Evolutionary conservation across 2,329 filamentous ascomycete genomes (phyloP), one percentile per base, ranked within the genome.

Genomic region (Pseudonectria buxi): DNA sequence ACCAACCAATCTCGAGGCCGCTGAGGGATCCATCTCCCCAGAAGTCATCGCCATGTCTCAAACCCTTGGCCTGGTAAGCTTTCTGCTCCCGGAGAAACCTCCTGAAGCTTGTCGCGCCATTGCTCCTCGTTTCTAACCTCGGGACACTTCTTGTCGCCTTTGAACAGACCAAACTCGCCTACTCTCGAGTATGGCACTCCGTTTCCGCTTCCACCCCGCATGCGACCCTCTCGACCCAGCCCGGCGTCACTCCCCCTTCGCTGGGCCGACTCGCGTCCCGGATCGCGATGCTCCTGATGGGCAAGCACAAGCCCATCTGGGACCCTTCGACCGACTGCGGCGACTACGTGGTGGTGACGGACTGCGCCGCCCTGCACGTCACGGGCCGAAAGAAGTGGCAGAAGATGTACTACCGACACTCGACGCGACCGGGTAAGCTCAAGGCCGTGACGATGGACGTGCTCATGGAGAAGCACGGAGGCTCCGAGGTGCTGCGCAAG

Each of bases 221-320:
- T 55, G 63, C 70, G n/a, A 70, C 64, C 12, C 75, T 82, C 51
- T 78, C 67, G 51, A 80, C 65, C 42, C 71, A 62, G 59, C 72
- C 51, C 48, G 65, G 70, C 49, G 61, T 78, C 15, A 79, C 79
- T 14, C 73, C 78, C 13, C 87, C 88, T 11, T 81, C 87, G n/a
- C 82, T 95, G 27, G 90, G 90, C 50, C 87, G 90, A 28, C 74
- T 95, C 33, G 90, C 90, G 43, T 87, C 83, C 35, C 80, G 83
- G 45, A 95, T 95, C 62, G 90, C 89, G 43, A 71, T 82, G 35
- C 72, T 86, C 41, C 78, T 95, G 34, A 95, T 96, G 89, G 92
- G 92, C 67, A 98, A 98, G 73, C 84, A 98, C 75, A 98, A 98
- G 69, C 92, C 92, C 14, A 95, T 92, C 63, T 98, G 81, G 69